phyloP scores from a whole-genome alignment of 2,329 filamentous ascomycete species.

The Verticillium zaregamsianum region DNA sequence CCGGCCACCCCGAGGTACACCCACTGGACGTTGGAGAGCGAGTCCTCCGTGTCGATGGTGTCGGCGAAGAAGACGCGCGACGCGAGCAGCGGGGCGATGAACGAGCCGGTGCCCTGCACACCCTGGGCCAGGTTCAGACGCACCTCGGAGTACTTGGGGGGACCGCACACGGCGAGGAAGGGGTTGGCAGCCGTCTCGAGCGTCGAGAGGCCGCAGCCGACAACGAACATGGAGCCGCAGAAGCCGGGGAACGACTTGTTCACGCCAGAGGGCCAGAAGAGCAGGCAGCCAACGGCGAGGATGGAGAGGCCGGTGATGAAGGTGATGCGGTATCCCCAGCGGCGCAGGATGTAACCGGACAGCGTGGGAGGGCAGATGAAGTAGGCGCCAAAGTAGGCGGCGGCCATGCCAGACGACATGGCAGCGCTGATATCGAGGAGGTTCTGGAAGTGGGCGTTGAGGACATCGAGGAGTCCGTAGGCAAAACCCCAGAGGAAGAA shows the following conservation, averaged over 20 bases:
- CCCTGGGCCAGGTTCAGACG: constrained; percentile 56
- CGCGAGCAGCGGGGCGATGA: constrained; percentile 54
- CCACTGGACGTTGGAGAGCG: constrained; percentile 58
- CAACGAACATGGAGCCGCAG: constrained; percentile 51
- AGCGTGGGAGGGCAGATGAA: constrained; percentile 31
- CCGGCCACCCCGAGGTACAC: constrained; percentile 57
- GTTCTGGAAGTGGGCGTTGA: constrained; percentile 46
- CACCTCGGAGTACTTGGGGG: constrained; percentile 54
- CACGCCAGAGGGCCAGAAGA: constrained; percentile 55
- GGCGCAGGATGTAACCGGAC: constrained; percentile 52
- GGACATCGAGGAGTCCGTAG: constrained; percentile 23
- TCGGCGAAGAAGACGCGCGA: constrained; percentile 59
- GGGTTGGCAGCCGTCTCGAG: constrained; percentile 58
- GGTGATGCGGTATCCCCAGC: constrained; percentile 61
- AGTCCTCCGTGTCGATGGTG: constrained; percentile 40
- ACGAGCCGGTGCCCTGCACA: constrained; percentile 54
- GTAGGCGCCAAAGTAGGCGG: constrained; percentile 48
- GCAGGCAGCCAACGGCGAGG: constrained; percentile 51
- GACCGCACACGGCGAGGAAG: constrained; percentile 48
- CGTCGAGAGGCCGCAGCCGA: constrained; percentile 35
- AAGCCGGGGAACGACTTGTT: constrained; percentile 55
- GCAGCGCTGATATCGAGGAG: constrained; percentile 39
- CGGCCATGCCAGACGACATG: constrained; percentile 42
- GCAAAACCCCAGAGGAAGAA: constrained; percentile 51
- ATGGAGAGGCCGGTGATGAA: constrained; percentile 59